Percentiles rank a stretch among this genome's conserved stretches.
These are phyloP conservation scores for Penstemon barbatus DNA, from an alignment of 257 asterid species.

Conservation along the genomic window DNA sequence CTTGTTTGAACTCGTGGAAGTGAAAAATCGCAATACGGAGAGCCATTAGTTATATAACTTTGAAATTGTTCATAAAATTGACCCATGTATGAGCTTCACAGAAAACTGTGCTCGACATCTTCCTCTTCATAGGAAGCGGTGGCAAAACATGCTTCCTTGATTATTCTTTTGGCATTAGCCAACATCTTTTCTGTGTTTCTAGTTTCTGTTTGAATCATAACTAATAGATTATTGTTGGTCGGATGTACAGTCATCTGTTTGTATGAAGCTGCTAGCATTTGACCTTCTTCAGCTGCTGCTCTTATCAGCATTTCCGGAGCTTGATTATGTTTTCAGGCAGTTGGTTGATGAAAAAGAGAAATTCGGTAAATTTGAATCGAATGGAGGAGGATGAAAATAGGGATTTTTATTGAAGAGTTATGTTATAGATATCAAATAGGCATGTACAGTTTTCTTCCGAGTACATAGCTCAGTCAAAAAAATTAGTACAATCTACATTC, in stretches of 20 bases:
- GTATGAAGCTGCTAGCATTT: constrained; percentile 77
- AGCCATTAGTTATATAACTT: background rate
- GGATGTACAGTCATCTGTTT: constrained; percentile 67
- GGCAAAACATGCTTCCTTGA: background rate
- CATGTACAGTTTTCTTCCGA: constrained; percentile 35
- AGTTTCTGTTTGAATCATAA: constrained; percentile 13
- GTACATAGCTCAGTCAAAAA: constrained; percentile 17
- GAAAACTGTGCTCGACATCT: background rate
- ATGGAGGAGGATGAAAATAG: constrained; percentile 23
- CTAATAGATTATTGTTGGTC: constrained; percentile 17
- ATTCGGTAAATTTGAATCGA: constrained; percentile 55
- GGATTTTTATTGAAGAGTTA: constrained; percentile 19
- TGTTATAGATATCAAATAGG: constrained; percentile 20
- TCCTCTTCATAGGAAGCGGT: background rate
- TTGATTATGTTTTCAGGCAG: constrained; percentile 59
- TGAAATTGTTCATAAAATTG: background rate
- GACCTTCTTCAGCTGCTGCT: constrained; percentile 81
- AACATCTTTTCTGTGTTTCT: background rate
- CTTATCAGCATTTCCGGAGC: constrained; percentile 83
- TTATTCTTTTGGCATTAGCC: background rate
- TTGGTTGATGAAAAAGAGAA: constrained; percentile 62
- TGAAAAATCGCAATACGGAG: no score
- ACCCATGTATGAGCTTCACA: background rate
- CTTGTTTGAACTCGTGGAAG: background rate
- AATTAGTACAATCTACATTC: constrained; percentile 9